Percentiles rank a stretch among this genome's conserved stretches.
Conservation (phyloP, 805 yeast genomes). For the Ogataea trehalophila region DNA sequence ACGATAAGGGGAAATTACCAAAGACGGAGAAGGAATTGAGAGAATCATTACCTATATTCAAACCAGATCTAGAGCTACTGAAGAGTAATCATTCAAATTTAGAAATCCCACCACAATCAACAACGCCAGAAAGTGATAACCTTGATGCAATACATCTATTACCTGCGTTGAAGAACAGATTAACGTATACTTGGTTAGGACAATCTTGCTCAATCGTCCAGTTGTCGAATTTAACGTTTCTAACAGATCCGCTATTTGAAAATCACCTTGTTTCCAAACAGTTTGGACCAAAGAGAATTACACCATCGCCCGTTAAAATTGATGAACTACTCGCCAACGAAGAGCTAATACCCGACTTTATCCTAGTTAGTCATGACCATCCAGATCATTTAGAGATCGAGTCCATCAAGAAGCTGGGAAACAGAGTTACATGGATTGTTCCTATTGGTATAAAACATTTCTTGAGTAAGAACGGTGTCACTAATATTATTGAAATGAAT, state of each 20-base stretch:
- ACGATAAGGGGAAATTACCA: conserved; percentile 58
- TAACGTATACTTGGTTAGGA: conserved; percentile 87
- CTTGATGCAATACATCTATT: conserved; percentile 7
- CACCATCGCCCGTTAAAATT: conserved; percentile 65
- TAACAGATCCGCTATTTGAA: conserved; percentile 82
- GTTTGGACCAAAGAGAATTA: conserved; percentile 82
- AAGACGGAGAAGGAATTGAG: conserved; percentile 41
- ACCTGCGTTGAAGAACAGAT: conserved; percentile 38
- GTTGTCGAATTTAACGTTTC: conserved; percentile 61
- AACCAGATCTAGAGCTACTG: conserved; percentile 50
- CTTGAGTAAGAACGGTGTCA: conserved; percentile 54
- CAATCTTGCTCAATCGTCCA: conserved; percentile 82
- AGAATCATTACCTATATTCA: conserved; percentile 51
- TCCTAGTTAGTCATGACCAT: conserved; percentile 87
- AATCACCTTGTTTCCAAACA: conserved; percentile 56
- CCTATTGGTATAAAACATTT: conserved; percentile 71
- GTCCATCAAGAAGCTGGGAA: conserved; percentile 51
- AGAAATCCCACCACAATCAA: neutral
- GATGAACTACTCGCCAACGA: conserved; percentile 39
- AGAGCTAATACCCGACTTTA: conserved; percentile 57
- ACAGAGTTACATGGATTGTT: conserved; percentile 73
- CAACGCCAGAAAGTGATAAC: neutral
- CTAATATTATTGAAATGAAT: conserved; percentile 67
- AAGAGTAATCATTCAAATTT: conserved; percentile 17
- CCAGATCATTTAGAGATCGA: conserved; percentile 87